phyloP scores from a whole-genome alignment of 768 basidiomycete genomes.

The Rossbeevera mucosa region DNA sequence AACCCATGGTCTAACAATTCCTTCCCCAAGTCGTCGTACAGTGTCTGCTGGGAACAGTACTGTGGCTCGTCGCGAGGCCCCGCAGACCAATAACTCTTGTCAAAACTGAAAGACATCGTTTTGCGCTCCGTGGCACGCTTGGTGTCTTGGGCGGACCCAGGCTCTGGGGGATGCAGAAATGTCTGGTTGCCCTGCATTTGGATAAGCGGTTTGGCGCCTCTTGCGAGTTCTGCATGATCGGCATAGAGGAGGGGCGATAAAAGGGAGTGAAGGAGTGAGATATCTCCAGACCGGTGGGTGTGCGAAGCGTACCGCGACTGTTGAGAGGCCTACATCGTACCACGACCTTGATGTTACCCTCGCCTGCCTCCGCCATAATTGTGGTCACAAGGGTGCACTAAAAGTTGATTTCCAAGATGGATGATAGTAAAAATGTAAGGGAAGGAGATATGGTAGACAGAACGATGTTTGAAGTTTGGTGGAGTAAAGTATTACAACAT shows the following conservation, averaged over 20 bases:
- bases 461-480: constrained; percentile 7
- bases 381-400: constrained; percentile 15
- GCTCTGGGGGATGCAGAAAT: constrained; percentile 84
- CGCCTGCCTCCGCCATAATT: constrained; percentile 70
- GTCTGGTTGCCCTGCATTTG: constrained; percentile 95
- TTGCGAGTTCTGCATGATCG: constrained; percentile 66
- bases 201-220: constrained; percentile 91
- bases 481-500: constrained; percentile 1
- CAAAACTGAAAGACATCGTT: constrained; percentile 87
- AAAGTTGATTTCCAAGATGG: constrained; percentile 10
- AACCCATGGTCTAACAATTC: constrained; percentile 95
- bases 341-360: constrained; percentile 89
- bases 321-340: constrained; percentile 97
- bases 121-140: constrained; percentile 89
- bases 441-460: constrained; percentile 4
- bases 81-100: constrained; percentile 98
- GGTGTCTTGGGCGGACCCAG: constrained; percentile 58
- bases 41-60: constrained; percentile 91
- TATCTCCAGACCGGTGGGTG: neutral
- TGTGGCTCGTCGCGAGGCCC: constrained; percentile 82
- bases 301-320: constrained; percentile 64
- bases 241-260: neutral
- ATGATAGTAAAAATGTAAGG: constrained; percentile 1
- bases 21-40: constrained; percentile 91
- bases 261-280: neutral